Evolutionary conservation across 371 early-diverging fungal species (phyloP), one percentile per base, ranked within the genome.

Genomic region (Basidiobolus meristosporus): DNA sequence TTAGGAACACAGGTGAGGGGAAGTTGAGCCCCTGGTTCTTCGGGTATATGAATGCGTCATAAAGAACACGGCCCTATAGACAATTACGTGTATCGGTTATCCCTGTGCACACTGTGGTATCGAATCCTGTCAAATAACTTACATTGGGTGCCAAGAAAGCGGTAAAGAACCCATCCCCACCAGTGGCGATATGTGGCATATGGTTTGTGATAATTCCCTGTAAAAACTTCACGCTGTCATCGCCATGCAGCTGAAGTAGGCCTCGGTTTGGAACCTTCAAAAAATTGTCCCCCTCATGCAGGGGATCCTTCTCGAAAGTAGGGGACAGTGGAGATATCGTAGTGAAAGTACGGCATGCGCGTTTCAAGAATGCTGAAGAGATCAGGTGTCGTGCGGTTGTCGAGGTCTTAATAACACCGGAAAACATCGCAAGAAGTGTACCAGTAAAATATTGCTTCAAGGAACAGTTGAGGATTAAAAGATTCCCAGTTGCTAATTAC

Each of bases 131-230:
- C 12, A 35, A 30, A 12, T 15, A 15, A 23, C 52, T 44, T 60
- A 81, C 82, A 56, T 86, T 78, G 26, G 90, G 78, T 15, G 70
- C 68, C 41, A 89, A 60, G 53, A 89, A 88, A 3, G 62, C 65
- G 31, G 76, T 51, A 43, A 66, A 70, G 42, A 73, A 63, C 1
- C 83, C 86, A 38, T 70, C 61, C 1, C 85, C 81, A 17, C 82
- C 80, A 9, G 58, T 49, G 15, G 73, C 70, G 30, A 83, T 63
- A 26, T 46, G 43, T 1, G 68, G 62, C 77, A 90, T 85, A 51
- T 90, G 65, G 59, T 90, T 88, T 12, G 90, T 91, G 36, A 73
- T 71, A 45, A 91, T 62, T 3, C 93, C 93, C 44, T 92, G 86
- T 35, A 92, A 56, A 50, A 88, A 90, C 52, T 77, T 75, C 36